A percentile compares a stretch with the other conserved stretches of the same genome.
These are phyloP conservation scores for Fusarium ambrosium DNA, from an alignment of 2,329 filamentous ascomycete genomes.

Conservation along the genomic window DNA sequence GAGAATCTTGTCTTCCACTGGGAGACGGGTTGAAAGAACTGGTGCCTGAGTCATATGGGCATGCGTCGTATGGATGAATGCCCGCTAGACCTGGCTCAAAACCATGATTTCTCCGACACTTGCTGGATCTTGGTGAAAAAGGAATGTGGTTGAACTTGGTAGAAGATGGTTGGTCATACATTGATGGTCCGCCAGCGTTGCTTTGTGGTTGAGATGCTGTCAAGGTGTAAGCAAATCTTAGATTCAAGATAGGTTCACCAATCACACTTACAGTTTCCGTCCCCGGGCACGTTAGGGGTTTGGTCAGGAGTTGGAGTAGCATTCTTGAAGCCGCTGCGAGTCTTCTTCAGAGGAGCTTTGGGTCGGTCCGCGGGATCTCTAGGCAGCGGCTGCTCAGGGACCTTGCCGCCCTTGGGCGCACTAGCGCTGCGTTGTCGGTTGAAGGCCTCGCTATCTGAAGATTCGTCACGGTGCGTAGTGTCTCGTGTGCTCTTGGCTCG, in stretches of 20 bases:
- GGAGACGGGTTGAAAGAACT: constrained; percentile 38
- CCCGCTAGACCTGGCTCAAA: constrained; percentile 4
- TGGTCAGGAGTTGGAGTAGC: constrained; percentile 18
- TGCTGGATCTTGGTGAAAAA: constrained; percentile 24
- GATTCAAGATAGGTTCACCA: too few relatives aligned
- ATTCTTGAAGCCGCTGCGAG: constrained; percentile 39
- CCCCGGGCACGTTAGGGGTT: constrained; percentile 18
- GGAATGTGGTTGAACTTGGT: constrained; percentile 33
- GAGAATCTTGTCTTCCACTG: constrained; percentile 49
- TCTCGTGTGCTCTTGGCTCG: constrained; percentile 63
- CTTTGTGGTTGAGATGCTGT: constrained; percentile 29
- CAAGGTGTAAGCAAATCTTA: constrained; percentile 8
- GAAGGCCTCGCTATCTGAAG: constrained; percentile 38
- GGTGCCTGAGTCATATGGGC: constrained; percentile 16
- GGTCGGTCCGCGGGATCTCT: constrained; percentile 36
- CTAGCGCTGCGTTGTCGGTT: constrained; percentile 51
- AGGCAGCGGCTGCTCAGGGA: constrained; percentile 18
- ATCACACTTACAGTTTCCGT: constrained; percentile 30
- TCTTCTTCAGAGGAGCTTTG: constrained; percentile 44
- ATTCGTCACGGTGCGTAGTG: constrained; percentile 46
- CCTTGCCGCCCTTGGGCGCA: constrained; percentile 44
- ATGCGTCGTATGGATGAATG: constrained; percentile 27
- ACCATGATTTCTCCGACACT: constrained; percentile 20
- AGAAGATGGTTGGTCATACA: constrained; percentile 58
- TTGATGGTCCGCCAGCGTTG: constrained; percentile 54